Conservation (phyloP, 1,139 yeast genomes). For the Hemisphaericaspora xylofermentans region DNA sequence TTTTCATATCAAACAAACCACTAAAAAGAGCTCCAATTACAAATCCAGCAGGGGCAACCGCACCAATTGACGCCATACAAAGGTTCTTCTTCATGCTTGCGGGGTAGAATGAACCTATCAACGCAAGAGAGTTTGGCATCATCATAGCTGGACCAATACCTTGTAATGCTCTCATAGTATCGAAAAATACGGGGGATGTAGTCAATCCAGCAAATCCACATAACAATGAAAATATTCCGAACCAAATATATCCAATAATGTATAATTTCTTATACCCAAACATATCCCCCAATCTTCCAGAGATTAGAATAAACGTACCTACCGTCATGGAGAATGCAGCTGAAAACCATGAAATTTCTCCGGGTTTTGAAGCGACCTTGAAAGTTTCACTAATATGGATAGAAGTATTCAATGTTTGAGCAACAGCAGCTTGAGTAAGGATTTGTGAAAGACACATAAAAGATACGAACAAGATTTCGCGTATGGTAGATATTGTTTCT, state of each 20-base stretch:
- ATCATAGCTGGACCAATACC: conserved; percentile 61
- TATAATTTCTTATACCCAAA: conserved; percentile 55
- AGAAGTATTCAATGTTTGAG: conserved; percentile 30
- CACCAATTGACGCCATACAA: conserved; percentile 52
- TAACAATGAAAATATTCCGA: conserved; percentile 48
- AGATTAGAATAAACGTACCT: conserved; percentile 59
- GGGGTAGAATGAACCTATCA: conserved; percentile 53
- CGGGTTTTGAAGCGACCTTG: conserved; percentile 31
- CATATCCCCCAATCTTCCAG: conserved; percentile 66
- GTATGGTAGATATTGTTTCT: neutral
- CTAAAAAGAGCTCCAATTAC: conserved; percentile 49
- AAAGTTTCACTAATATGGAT: conserved; percentile 38
- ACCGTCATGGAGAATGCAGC: conserved; percentile 59
- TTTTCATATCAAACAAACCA: conserved; percentile 39
- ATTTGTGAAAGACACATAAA: conserved; percentile 1
- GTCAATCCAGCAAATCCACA: conserved; percentile 53
- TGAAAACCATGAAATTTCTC: conserved; percentile 57
- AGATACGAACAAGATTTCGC: neutral
- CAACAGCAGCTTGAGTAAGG: conserved; percentile 19
- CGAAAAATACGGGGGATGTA: conserved; percentile 42
- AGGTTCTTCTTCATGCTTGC: conserved; percentile 39
- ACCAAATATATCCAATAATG: conserved; percentile 48
- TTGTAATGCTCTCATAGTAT: conserved; percentile 54
- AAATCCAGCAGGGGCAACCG: conserved; percentile 61
- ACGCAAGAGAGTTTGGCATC: conserved; percentile 57